A percentile compares a stretch with the other conserved stretches of the same genome.
Conservation (phyloP, 805 yeast genomes). For the Cyberlindnera mississippiensis region DNA sequence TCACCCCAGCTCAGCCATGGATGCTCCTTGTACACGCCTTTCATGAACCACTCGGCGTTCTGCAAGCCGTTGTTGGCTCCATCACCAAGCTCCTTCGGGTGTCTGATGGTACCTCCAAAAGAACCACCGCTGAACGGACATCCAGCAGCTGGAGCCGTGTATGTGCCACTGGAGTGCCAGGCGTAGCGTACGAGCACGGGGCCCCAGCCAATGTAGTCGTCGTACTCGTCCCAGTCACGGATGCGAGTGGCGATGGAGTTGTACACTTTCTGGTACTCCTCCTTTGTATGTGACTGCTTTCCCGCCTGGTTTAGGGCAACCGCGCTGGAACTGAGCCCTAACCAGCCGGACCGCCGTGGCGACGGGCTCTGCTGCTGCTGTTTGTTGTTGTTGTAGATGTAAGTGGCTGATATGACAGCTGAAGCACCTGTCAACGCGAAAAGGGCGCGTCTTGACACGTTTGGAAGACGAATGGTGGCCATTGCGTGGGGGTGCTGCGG, state of each 20-base stretch:
- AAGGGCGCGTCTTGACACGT: conserved; percentile 15
- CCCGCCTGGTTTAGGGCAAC: conserved; percentile 22
- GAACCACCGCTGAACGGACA: conserved; percentile 51
- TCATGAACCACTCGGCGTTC: conserved; percentile 49
- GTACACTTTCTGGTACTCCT: conserved; percentile 63
- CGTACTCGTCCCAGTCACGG: conserved; percentile 53
- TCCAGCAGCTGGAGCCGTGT: conserved; percentile 47
- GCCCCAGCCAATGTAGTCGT: conserved; percentile 66
- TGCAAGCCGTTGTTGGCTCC: conserved; percentile 50
- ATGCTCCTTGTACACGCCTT: conserved; percentile 50
- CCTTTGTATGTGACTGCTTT: conserved; percentile 26
- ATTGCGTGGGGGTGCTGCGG: not conserved
- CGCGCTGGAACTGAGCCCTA: conserved; percentile 34
- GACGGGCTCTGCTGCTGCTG: conserved; percentile 18
- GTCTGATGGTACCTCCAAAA: conserved; percentile 63
- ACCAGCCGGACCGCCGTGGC: conserved; percentile 32
- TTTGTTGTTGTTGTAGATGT: conserved; percentile 21
- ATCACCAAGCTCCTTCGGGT: conserved; percentile 50
- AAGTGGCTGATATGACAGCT: conserved; percentile 30
- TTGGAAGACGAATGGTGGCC: conserved; percentile 8
- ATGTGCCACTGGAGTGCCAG: conserved; percentile 89
- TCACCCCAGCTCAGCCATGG: conserved; percentile 80
- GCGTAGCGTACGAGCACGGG: conserved; percentile 78
- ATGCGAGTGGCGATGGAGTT: conserved; percentile 67
- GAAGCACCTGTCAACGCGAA: conserved; percentile 29